phyloP scores from a whole-genome alignment of 2,329 filamentous ascomycete species.

The Endoconidiophora polonica region DNA sequence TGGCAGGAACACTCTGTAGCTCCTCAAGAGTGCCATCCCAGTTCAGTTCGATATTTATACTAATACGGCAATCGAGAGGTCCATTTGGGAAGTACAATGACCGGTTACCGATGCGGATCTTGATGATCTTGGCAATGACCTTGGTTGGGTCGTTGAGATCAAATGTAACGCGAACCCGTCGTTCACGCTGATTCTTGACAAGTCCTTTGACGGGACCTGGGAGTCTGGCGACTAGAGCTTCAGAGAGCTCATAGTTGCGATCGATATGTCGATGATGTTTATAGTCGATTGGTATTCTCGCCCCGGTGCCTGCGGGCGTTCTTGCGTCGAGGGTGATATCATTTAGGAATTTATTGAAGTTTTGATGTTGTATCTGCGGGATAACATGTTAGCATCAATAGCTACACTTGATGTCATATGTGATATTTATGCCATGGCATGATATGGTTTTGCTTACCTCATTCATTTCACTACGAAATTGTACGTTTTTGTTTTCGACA shows the following conservation, averaged over 20 bases:
- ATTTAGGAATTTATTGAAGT: slow-evolving; percentile 76
- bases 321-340: slow-evolving; percentile 28
- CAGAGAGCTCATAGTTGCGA: slow-evolving; percentile 62
- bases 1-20: slow-evolving; percentile 25
- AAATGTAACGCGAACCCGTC: slow-evolving; percentile 53
- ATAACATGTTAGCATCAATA: neutral
- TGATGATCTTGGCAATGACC: slow-evolving; percentile 72
- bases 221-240: slow-evolving; percentile 29
- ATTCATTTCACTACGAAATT: slow-evolving; percentile 81
- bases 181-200: slow-evolving; percentile 20
- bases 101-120: slow-evolving; percentile 74
- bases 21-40: slow-evolving; percentile 54
- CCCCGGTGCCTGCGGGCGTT: slow-evolving; percentile 17
- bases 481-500: slow-evolving; percentile 39
- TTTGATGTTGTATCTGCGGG: slow-evolving; percentile 56
- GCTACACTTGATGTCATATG: neutral
- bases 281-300: slow-evolving; percentile 53
- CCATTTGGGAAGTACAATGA: slow-evolving; percentile 65
- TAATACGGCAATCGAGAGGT: slow-evolving; percentile 80
- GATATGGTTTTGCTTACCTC: slow-evolving; percentile 39
- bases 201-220: neutral
- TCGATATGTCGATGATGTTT: slow-evolving; percentile 70
- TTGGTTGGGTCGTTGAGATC: slow-evolving; percentile 46
- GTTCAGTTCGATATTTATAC: slow-evolving; percentile 85
- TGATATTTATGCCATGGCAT: neutral